These are phyloP conservation scores for Penicillium occitanis DNA, from an alignment of 2,329 filamentous ascomycete genomes.

Conservation along the genomic window DNA sequence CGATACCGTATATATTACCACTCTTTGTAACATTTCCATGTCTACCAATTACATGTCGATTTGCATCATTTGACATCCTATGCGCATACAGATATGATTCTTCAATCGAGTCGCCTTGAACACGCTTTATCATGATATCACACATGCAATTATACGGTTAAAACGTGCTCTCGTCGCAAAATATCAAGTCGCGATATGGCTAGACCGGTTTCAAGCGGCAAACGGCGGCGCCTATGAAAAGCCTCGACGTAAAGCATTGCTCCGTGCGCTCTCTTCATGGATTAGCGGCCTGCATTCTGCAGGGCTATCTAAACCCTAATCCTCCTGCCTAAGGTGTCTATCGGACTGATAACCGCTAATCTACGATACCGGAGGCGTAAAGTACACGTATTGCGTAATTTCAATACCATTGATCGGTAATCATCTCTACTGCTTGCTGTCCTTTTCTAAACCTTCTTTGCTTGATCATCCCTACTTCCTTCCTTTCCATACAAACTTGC, in stretches of 20 bases:
- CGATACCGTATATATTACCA: background rate
- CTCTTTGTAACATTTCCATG: background rate
- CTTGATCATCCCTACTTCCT: constrained; percentile 17
- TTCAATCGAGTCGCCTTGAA: background rate
- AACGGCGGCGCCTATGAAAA: background rate
- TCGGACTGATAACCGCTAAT: constrained; percentile 4
- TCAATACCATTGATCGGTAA: constrained; percentile 1
- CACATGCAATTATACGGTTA: too few species aligned
- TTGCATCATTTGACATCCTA: background rate
- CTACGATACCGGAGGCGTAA: background rate
- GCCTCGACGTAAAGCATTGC: background rate
- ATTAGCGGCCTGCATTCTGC: constrained; percentile 6
- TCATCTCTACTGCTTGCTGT: constrained; percentile 20
- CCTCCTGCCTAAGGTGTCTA: constrained; percentile 8
- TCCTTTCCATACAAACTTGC: constrained; percentile 15
- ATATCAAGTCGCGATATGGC: background rate
- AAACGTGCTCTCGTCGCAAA: too few species aligned
- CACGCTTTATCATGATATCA: background rate
- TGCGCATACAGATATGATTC: background rate
- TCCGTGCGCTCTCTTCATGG: background rate
- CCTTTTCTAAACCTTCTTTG: constrained; percentile 25
- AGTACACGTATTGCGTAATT: background rate
- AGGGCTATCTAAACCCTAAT: constrained; percentile 3
- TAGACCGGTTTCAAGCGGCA: constrained; percentile 4
- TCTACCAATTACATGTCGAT: too few species aligned